Evolutionary conservation across 306 rosid genomes (phyloP).

Genomic region (Quercus variabilis): DNA sequence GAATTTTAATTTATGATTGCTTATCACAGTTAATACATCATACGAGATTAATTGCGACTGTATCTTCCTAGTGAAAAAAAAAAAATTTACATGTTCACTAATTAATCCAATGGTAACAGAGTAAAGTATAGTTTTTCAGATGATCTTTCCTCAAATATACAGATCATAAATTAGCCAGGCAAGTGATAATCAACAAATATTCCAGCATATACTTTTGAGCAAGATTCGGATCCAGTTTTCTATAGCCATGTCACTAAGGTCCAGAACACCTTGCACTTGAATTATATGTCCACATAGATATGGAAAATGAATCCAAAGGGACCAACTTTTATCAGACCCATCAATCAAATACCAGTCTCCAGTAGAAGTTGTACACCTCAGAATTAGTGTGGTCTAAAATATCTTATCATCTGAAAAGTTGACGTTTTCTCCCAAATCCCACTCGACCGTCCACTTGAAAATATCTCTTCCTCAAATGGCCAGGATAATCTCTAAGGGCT

Average conservation of each 20-base stretch:
- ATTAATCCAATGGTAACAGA: neutral
- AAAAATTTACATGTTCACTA: neutral
- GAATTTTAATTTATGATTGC: neutral
- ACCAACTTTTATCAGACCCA: neutral
- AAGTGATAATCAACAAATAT: neutral
- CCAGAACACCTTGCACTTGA: neutral
- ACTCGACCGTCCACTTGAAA: neutral
- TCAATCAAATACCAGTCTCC: neutral
- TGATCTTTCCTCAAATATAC: neutral
- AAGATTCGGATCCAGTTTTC: neutral
- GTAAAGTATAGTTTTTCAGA: neutral
- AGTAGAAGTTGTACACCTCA: neutral
- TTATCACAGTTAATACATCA: neutral
- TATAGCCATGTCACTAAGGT: neutral
- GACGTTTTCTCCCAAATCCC: neutral
- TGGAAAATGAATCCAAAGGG: conserved; percentile 3
- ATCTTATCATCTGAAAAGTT: neutral
- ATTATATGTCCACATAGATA: neutral
- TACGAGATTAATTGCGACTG: neutral
- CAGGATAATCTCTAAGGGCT: neutral
- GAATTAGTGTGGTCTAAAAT: neutral
- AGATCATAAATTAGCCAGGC: neutral
- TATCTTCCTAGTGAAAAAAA: neutral
- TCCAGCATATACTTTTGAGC: neutral
- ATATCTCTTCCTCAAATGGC: neutral